phyloP scores from a whole-genome alignment of 2,329 filamentous ascomycete species.

The Ceratocystis cacaofunesta region DNA sequence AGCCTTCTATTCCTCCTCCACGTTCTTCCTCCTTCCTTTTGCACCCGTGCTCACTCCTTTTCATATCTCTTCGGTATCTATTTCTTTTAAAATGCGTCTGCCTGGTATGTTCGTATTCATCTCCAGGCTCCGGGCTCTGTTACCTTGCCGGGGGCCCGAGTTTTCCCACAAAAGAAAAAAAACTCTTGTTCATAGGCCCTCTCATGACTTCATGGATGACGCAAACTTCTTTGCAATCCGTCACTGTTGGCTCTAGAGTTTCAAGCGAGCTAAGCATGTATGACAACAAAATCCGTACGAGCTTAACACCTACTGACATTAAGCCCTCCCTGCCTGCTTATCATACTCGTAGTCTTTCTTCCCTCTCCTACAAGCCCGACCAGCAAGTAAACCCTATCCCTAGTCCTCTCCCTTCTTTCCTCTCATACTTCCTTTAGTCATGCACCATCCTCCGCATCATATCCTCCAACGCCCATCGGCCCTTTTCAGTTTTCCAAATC shows the following conservation, averaged over 20 bases:
- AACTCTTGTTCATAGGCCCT: background rate
- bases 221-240: background rate
- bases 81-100: background rate
- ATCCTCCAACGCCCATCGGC: conserved; percentile 10
- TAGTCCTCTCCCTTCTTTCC: background rate
- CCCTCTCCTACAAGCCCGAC: too few species aligned
- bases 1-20: background rate
- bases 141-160: background rate
- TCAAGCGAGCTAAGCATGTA: too few species aligned
- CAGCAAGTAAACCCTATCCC: background rate
- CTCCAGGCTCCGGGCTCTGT: background rate
- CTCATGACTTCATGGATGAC: background rate
- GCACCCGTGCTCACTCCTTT: background rate
- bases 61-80: too few species aligned
- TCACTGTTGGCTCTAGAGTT: too few species aligned
- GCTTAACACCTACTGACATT: background rate
- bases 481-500: conserved; percentile 47
- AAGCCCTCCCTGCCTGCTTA: background rate
- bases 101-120: background rate
- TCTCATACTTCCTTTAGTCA: background rate
- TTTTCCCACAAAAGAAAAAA: background rate
- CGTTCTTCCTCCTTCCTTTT: background rate
- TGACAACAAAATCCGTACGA: too few species aligned
- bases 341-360: too few species aligned
- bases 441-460: conserved; percentile 13